phyloP scores from a whole-genome alignment of 2,329 filamentous ascomycete genomes.

The Diaporthe velutina region DNA sequence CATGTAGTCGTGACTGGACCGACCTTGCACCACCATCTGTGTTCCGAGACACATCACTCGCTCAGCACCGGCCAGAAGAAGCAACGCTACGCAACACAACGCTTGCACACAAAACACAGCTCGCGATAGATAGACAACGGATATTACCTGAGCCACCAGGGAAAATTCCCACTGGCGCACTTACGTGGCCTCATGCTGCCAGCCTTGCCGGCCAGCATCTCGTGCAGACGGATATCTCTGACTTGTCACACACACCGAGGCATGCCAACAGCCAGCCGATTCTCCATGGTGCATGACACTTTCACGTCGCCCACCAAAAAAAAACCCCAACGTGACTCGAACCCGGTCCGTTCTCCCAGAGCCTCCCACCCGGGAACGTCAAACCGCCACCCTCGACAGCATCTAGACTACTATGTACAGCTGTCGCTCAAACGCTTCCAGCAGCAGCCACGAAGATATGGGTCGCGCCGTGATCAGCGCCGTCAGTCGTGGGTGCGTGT shows the following conservation, averaged over 20 bases:
- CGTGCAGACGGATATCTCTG: conserved; percentile 16
- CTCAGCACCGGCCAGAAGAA: conserved; percentile 5
- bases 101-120: conserved; percentile 5
- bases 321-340: conserved; percentile 17
- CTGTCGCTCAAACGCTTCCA: neutral
- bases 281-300: conserved; percentile 15
- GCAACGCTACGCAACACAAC: conserved; percentile 4
- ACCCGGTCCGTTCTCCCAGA: conserved; percentile 11
- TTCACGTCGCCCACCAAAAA: neutral
- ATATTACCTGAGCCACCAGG: conserved; percentile 13
- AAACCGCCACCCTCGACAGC: neutral
- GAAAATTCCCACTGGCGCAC: conserved; percentile 1
- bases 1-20: conserved; percentile 17
- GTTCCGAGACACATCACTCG: conserved; percentile 17
- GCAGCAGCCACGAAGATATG: neutral
- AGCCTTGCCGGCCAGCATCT: conserved; percentile 14
- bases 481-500: conserved; percentile 5
- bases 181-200: conserved; percentile 27
- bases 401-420: no score
- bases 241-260: neutral
- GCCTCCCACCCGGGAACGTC: neutral
- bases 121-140: neutral
- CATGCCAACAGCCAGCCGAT: conserved; percentile 9
- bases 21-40: neutral
- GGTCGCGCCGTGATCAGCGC: conserved; percentile 15